Base-by-base conservation (phyloP, 495 filamentous ascomycete genomes). In the Talaromyces adpressus region DNA sequence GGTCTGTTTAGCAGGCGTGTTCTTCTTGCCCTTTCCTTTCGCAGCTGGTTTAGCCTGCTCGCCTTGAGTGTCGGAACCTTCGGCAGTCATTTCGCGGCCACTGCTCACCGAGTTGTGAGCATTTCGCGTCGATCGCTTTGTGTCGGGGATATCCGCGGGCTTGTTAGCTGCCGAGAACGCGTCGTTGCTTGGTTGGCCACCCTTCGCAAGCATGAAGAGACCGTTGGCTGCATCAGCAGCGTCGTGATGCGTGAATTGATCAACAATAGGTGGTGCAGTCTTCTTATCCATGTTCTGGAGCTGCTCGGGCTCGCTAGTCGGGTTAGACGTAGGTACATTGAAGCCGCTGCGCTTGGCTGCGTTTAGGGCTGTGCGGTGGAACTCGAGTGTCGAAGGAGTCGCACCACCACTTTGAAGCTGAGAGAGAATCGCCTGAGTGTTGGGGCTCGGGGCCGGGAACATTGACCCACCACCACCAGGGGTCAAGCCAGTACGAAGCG, bases 391-490 rank as follows among this genome's bases (percentile, higher is more conserved):
- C 36, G 87, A 87, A 14, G 94, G 94, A 22, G 94, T 98, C 12
- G 92, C 87, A 57, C 88, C 89, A 60, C 90, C 90, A 73, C 85
- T 89, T 65, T 89, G 87, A 39, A 97, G 79, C 69, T 88, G 85
- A 59, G 89, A 87, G 71, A 92, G 88, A 29, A 97, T 70, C 29
- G 90, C 86, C 72, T 91, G 88, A 0, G 91, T 90, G 71, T 89
- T 93, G 18, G 94, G 94, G 70, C 91, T 93, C 4, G 92, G 90
- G 32, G 87, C 90, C 32, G 93, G 91, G 80, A 98, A 98, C 90
- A 98, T 97, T 70, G 93, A 96, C 64, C 94, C 94, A 69, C 93
- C 92, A 49, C 94, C 94, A 59, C 94, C 94, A 18, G 94, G 94
- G 34, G 95, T 98, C 63, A 98, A 75, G 57, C 94, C 94, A 18